A percentile compares a stretch with the other conserved stretches of the same genome.
These are phyloP conservation scores for Aaosphaeria arxii DNA, from an alignment of 2,329 filamentous ascomycete genomes.

Conservation along the genomic window DNA sequence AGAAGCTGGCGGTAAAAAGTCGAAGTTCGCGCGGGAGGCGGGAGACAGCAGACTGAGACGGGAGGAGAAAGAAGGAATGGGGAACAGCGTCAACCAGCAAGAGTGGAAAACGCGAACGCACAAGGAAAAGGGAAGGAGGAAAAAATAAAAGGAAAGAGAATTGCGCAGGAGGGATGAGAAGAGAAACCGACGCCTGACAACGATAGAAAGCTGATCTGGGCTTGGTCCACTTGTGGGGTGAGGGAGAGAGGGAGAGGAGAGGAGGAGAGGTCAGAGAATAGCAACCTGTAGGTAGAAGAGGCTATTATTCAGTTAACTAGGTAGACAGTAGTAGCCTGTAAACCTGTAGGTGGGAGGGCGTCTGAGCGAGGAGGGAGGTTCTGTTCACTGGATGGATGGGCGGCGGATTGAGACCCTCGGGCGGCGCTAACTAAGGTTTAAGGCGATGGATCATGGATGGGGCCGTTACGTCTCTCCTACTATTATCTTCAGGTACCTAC, in stretches of 20 bases:
- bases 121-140: slow-evolving; percentile 36
- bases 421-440: too few relatives aligned
- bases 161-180: slow-evolving; percentile 25
- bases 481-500: too few relatives aligned
- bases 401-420: too few relatives aligned
- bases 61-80: slow-evolving; percentile 20
- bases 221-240: slow-evolving; percentile 33
- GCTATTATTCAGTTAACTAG: slow-evolving; percentile 10
- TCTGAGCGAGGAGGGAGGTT: too few relatives aligned
- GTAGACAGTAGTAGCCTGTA: slow-evolving; percentile 5
- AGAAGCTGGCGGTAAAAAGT: slow-evolving; percentile 8
- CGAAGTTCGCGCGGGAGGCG: slow-evolving; percentile 14
- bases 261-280: slow-evolving; percentile 15
- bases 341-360: too few relatives aligned
- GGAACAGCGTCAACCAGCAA: slow-evolving; percentile 19
- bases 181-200: slow-evolving; percentile 34
- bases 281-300: too few relatives aligned
- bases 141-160: slow-evolving; percentile 31
- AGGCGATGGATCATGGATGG: too few relatives aligned
- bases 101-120: slow-evolving; percentile 21
- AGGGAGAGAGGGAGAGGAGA: slow-evolving; percentile 19
- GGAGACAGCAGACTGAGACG: slow-evolving; percentile 16
- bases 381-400: too few relatives aligned
- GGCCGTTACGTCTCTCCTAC: too few relatives aligned
- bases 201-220: slow-evolving; percentile 27